Conservation (phyloP, 345 rosid genomes). For the Camelina neglecta region DNA sequence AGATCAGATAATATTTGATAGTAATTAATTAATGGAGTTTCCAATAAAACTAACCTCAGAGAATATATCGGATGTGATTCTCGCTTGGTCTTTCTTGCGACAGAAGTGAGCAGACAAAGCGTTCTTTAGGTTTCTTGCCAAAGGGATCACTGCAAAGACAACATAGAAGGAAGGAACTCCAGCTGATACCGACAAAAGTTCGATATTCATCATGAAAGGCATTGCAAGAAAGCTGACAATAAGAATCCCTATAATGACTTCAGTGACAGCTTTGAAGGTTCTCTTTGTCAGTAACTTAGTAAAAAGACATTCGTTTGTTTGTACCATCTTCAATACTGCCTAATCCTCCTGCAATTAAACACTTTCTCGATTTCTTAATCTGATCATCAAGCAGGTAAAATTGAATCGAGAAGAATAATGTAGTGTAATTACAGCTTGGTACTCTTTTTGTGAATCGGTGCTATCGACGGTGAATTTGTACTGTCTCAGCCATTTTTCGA, state of each 20-base stretch:
- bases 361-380: not conserved
- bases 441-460: conserved; percentile 9
- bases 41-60: conserved; percentile 29
- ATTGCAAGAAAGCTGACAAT: conserved; percentile 37
- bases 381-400: not conserved
- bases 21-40: not conserved
- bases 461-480: conserved; percentile 19
- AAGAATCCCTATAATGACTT: conserved; percentile 34
- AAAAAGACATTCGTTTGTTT: conserved; percentile 11
- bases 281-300: conserved; percentile 25
- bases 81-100: conserved; percentile 22
- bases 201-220: conserved; percentile 39
- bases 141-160: conserved; percentile 36
- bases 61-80: conserved; percentile 38
- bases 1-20: not conserved
- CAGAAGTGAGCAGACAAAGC: conserved; percentile 41
- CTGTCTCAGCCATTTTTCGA: conserved; percentile 36
- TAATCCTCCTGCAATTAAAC: conserved; percentile 23
- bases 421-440: conserved; percentile 19
- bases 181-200: conserved; percentile 23
- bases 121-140: conserved; percentile 37
- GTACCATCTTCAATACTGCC: conserved; percentile 28
- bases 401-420: not conserved
- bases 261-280: conserved; percentile 20
- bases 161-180: conserved; percentile 44